Evolutionary conservation across 2,329 filamentous ascomycete species (phyloP).

Genomic region (Aspergillus fructus): DNA sequence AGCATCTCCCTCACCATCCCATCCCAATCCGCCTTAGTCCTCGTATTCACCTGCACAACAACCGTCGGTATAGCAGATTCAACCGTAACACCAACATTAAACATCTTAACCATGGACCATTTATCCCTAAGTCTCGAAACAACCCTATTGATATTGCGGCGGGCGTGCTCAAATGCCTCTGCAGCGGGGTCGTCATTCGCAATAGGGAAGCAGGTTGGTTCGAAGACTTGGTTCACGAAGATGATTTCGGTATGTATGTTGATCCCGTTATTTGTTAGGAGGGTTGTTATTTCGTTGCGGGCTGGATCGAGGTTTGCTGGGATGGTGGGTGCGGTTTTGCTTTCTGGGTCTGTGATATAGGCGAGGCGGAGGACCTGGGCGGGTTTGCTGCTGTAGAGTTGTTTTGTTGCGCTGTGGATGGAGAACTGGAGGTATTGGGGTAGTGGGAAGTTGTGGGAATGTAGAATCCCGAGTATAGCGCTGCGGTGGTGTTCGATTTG

Average conservation of each 20-base stretch:
- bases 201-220: background rate
- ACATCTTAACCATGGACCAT: background rate
- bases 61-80: background rate
- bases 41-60: background rate
- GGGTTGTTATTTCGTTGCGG: background rate
- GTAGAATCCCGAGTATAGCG: background rate
- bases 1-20: background rate
- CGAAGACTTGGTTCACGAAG: background rate
- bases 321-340: fast-evolving
- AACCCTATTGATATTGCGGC: background rate
- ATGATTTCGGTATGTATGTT: background rate
- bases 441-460: background rate
- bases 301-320: background rate
- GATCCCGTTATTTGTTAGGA: background rate
- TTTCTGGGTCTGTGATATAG: background rate
- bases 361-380: background rate
- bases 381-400: background rate
- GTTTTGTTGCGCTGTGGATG: background rate
- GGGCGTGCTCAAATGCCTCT: background rate
- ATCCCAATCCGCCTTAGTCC: background rate
- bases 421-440: background rate
- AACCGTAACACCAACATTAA: background rate
- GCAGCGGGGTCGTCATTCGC: background rate
- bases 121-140: background rate
- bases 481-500: background rate